Evolutionary conservation across 805 yeast genomes (phyloP).

Genomic region (Wickerhamiella bombiphila): DNA sequence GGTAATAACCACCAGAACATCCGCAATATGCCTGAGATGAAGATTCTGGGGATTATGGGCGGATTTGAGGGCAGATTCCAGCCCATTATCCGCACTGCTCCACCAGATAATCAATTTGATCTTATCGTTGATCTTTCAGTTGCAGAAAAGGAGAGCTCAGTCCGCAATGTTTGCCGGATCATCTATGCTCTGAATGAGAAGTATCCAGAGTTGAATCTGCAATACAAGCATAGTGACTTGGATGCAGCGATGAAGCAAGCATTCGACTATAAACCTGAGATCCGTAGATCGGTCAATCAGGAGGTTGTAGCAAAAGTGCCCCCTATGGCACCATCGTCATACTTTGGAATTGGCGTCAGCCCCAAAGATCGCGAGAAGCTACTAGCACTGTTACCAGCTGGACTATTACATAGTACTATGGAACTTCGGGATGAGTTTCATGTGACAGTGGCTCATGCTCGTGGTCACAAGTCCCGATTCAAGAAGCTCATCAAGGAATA

Average conservation of each 20-base stretch:
- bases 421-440: conserved; percentile 19
- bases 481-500: conserved; percentile 3
- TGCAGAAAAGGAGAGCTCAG: conserved; percentile 32
- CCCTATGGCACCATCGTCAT: conserved; percentile 20
- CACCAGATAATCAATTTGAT: conserved; percentile 60
- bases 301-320: neutral
- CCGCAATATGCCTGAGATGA: conserved; percentile 34
- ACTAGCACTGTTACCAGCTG: too few relatives aligned
- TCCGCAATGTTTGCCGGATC: conserved; percentile 34
- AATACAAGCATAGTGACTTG: conserved; percentile 30
- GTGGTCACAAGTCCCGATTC: conserved; percentile 4
- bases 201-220: conserved; percentile 23
- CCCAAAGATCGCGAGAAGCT: conserved; percentile 9
- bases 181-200: conserved; percentile 26
- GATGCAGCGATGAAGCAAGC: conserved; percentile 39
- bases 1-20: conserved; percentile 88
- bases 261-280: conserved; percentile 37
- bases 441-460: conserved; percentile 23
- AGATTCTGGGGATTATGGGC: conserved; percentile 48
- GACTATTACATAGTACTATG: conserved; percentile 1
- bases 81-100: conserved; percentile 30
- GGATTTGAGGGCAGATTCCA: conserved; percentile 64
- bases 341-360: conserved; percentile 32
- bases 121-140: conserved; percentile 40
- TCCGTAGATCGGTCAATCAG: conserved; percentile 20